phyloP scores from a whole-genome alignment of 176 grass and related monocot species.

The Paspalum vaginatum region DNA sequence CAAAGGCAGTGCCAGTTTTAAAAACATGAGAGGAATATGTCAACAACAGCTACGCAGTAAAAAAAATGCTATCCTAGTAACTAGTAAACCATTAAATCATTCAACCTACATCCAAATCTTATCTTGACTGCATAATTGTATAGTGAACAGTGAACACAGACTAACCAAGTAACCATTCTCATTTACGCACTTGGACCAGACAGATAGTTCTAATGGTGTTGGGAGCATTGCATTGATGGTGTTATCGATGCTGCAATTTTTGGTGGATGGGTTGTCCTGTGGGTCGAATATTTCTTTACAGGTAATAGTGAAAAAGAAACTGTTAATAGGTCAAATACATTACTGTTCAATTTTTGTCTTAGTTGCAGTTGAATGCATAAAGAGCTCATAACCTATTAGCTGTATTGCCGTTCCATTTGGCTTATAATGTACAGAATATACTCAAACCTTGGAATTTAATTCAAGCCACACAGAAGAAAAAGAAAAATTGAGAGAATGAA shows the following conservation, averaged over 20 bases:
- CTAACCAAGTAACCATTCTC: not conserved
- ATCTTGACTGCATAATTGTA: not conserved
- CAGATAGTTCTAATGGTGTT: not conserved
- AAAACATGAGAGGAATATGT: no score
- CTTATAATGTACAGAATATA: not conserved
- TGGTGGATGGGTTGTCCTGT: conserved; percentile 9
- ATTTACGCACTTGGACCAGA: not conserved
- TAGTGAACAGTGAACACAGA: not conserved
- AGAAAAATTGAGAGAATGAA: no score
- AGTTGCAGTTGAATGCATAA: not conserved
- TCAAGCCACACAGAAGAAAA: not conserved
- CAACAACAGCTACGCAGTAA: not conserved
- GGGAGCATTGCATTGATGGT: not conserved
- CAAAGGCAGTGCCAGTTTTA: no score
- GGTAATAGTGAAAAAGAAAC: not conserved
- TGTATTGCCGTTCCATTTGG: not conserved
- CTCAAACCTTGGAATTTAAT: conserved; percentile 11
- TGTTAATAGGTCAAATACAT: not conserved
- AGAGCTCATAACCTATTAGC: not conserved
- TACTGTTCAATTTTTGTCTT: not conserved
- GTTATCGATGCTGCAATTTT: not conserved
- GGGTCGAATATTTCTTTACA: not conserved
- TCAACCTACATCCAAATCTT: conserved; percentile 15
- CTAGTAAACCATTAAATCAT: not conserved
- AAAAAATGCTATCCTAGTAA: not conserved